Evolutionary conservation across 768 basidiomycete species (phyloP).

Genomic region (Psilocybe subaeruginosa): DNA sequence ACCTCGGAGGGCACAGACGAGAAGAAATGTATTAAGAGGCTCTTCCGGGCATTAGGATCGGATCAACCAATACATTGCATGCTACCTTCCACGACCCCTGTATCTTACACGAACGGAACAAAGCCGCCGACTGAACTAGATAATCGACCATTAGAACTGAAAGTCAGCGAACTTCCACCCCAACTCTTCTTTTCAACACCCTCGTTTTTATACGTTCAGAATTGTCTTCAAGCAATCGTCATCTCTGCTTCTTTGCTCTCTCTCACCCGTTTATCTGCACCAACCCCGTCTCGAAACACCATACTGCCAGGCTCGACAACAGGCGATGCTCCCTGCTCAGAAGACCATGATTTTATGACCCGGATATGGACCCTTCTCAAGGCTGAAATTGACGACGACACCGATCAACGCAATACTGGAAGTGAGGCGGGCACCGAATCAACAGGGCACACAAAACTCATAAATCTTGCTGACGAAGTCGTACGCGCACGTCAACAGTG

Average conservation of each 20-base stretch:
- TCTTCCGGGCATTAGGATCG: conserved; percentile 46
- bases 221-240: conserved; percentile 71
- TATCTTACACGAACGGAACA: background rate
- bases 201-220: conserved; percentile 60
- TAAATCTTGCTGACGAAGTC: conserved; percentile 77
- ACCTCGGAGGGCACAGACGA: conserved; percentile 9
- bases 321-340: background rate
- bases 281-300: conserved; percentile 29
- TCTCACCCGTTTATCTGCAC: conserved; percentile 41
- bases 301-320: conserved; percentile 11
- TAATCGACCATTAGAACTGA: background rate
- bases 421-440: conserved; percentile 17
- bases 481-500: conserved; percentile 49
- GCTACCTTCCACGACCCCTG: conserved; percentile 27
- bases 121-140: background rate
- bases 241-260: conserved; percentile 63
- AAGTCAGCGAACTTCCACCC: conserved; percentile 57
- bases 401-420: conserved; percentile 16
- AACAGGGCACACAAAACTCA: conserved; percentile 47
- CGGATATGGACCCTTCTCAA: conserved; percentile 71
- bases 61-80: conserved; percentile 43
- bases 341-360: conserved; percentile 44
- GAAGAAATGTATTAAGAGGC: conserved; percentile 48
- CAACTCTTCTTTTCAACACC: conserved; percentile 65
- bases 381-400: conserved; percentile 51